A percentile compares a stretch with the other conserved stretches of the same genome.
Evolutionary conservation across 2,329 filamentous ascomycete species (phyloP).

Genomic region (Botryotinia narcissicola): DNA sequence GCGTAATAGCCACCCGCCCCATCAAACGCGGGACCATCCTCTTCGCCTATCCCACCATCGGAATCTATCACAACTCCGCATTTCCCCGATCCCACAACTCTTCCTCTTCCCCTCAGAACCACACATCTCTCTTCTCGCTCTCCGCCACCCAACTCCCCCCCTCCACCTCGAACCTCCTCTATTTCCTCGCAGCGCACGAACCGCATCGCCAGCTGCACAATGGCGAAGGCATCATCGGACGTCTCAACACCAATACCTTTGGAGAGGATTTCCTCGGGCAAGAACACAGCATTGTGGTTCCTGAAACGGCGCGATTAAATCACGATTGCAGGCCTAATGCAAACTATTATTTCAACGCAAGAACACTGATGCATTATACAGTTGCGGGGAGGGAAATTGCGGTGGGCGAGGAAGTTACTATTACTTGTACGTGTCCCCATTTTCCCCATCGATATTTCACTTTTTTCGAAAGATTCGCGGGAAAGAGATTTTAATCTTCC

Average conservation of each 20-base stretch:
- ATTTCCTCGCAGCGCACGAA: slow-evolving; percentile 23
- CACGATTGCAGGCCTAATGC: slow-evolving; percentile 43
- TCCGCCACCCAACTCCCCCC: slow-evolving; percentile 9
- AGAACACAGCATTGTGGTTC: slow-evolving; percentile 22
- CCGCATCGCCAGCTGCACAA: neutral
- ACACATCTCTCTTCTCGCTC: slow-evolving; percentile 18
- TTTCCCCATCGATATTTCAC: no score
- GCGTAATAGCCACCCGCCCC: slow-evolving; percentile 27
- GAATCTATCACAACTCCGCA: slow-evolving; percentile 27
- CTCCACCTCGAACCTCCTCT: slow-evolving; percentile 14
- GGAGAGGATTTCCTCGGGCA: slow-evolving; percentile 23
- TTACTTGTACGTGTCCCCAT: neutral
- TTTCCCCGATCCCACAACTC: slow-evolving; percentile 9
- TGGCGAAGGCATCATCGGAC: slow-evolving; percentile 23
- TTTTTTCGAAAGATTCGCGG: no score
- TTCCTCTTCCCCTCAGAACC: neutral
- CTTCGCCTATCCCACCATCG: slow-evolving; percentile 25
- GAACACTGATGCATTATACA: slow-evolving; percentile 32
- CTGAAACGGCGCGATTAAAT: slow-evolving; percentile 38
- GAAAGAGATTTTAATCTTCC: no score
- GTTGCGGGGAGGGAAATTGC: slow-evolving; percentile 38
- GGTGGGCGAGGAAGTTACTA: slow-evolving; percentile 33
- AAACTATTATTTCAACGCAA: slow-evolving; percentile 23
- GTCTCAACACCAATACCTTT: slow-evolving; percentile 31
- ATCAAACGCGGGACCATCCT: slow-evolving; percentile 25